Evolutionary conservation across 169 alveolate genomes (phyloP).

Genomic region (Plasmodium gonderi): DNA sequence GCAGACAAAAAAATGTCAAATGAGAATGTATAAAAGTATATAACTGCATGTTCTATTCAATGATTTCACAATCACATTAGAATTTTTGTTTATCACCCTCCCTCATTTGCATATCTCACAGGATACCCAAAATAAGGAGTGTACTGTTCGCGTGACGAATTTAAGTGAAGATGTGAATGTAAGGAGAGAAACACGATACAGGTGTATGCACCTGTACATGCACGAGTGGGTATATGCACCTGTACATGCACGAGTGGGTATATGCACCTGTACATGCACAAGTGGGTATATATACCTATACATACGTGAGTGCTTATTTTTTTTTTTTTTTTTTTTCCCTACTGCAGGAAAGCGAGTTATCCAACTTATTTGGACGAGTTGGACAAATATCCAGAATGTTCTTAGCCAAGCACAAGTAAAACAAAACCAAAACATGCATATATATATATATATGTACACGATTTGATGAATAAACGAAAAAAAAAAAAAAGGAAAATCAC

Average conservation of each 20-base stretch:
- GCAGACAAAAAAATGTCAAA: slow-evolving; percentile 32
- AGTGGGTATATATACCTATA: background rate
- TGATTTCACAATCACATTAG: background rate
- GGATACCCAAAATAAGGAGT: slow-evolving; percentile 84
- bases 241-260: too few relatives aligned
- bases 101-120: slow-evolving; percentile 33
- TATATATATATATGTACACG: background rate
- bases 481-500: too few relatives aligned
- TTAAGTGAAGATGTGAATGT: slow-evolving; percentile 88
- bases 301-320: background rate
- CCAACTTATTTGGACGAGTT: slow-evolving; percentile 87
- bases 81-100: slow-evolving; percentile 25
- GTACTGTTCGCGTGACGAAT: slow-evolving; percentile 92
- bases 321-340: background rate
- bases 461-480: too few relatives aligned
- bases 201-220: too few relatives aligned
- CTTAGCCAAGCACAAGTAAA: slow-evolving; percentile 90
- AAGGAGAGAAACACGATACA: background rate
- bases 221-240: too few relatives aligned
- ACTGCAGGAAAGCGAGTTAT: slow-evolving; percentile 87
- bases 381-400: slow-evolving; percentile 90
- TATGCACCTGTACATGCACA: background rate
- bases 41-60: background rate
- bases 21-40: background rate
- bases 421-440: background rate